Evolutionary conservation across 768 basidiomycete species (phyloP).

Genomic region (Rhodotorula kratochvilovae): DNA sequence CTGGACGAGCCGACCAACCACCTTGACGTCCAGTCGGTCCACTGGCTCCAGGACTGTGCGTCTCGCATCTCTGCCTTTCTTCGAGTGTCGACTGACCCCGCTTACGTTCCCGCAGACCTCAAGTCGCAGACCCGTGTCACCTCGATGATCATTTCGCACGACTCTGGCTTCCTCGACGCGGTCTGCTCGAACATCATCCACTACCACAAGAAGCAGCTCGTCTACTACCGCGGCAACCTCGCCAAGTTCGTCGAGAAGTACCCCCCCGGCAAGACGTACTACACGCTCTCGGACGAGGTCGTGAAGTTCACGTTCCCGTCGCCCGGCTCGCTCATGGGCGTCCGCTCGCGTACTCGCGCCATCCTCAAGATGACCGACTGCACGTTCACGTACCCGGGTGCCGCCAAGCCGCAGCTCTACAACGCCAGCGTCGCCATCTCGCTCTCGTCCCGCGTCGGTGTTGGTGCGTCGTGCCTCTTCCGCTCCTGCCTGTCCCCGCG

Average conservation of each 20-base stretch:
- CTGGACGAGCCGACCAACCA: conserved; percentile 58
- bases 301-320: conserved; percentile 94
- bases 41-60: conserved; percentile 76
- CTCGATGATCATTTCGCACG: conserved; percentile 90
- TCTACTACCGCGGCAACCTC: conserved; percentile 88
- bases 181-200: conserved; percentile 96
- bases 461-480: conserved; percentile 54
- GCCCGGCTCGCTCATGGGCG: conserved; percentile 93
- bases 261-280: conserved; percentile 92
- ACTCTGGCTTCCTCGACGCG: conserved; percentile 92
- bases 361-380: conserved; percentile 87
- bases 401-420: conserved; percentile 69
- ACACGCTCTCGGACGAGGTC: conserved; percentile 85
- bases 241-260: conserved; percentile 71
- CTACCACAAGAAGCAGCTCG: conserved; percentile 93
- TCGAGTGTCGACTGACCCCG: not conserved
- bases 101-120: conserved; percentile 54
- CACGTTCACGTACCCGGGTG: conserved; percentile 90
- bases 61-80: too few species aligned
- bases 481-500: too few species aligned
- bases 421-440: conserved; percentile 88
- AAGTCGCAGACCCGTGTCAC: conserved; percentile 75
- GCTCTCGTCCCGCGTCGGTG: conserved; percentile 94
- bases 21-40: conserved; percentile 63
- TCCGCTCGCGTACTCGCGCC: conserved; percentile 88